These are phyloP conservation scores for Ceratobasidium sp. DNA, from an alignment of 1,284 basidiomycete genomes.

Conservation along the genomic window DNA sequence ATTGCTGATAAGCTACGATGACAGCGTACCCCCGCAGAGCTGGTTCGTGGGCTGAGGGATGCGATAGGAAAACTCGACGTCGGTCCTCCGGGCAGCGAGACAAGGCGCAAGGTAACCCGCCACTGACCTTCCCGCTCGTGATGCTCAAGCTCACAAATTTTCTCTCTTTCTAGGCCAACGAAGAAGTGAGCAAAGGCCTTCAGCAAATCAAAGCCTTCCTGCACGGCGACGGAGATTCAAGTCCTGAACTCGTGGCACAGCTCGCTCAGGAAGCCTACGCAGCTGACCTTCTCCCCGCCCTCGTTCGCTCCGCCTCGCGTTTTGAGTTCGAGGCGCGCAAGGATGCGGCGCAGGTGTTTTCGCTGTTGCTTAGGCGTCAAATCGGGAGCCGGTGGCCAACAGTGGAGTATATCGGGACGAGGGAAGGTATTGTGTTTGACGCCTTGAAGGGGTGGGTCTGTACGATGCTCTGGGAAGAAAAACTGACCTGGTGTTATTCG, in stretches of 20 bases:
- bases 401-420: constrained; percentile 89
- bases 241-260: constrained; percentile 89
- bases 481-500: constrained; percentile 11
- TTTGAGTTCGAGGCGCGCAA: constrained; percentile 98
- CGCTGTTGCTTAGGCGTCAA: constrained; percentile 91
- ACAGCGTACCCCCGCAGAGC: constrained; percentile 79
- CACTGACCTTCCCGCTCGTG: constrained; percentile 3
- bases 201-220: constrained; percentile 89
- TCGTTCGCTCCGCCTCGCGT: constrained; percentile 82
- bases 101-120: constrained; percentile 73
- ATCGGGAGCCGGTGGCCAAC: constrained; percentile 94
- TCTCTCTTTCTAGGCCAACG: constrained; percentile 68
- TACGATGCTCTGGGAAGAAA: neutral
- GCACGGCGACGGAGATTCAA: constrained; percentile 88
- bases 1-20: neutral
- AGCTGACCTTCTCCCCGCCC: constrained; percentile 84
- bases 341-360: constrained; percentile 97
- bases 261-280: constrained; percentile 96
- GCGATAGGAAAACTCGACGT: constrained; percentile 80
- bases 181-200: constrained; percentile 89
- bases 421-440: constrained; percentile 89
- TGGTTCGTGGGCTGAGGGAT: constrained; percentile 82
- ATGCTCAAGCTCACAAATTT: constrained; percentile 35
- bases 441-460: constrained; percentile 73
- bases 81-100: constrained; percentile 77